Base-by-base conservation (phyloP, 371 early-diverging fungal genomes). In the Mortierella polycephala region DNA sequence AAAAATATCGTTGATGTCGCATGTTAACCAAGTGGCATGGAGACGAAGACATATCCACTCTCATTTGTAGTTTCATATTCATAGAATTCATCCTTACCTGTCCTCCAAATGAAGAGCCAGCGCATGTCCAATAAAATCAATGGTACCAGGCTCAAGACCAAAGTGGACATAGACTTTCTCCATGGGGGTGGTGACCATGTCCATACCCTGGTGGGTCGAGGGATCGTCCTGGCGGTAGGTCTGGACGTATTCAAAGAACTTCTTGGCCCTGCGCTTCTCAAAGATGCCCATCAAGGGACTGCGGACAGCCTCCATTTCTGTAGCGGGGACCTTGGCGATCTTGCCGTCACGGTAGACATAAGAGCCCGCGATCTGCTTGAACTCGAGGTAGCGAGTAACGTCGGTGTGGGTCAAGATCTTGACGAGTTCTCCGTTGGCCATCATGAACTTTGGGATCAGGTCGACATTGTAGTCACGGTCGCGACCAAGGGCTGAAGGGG, bases 391-490 rank as follows among this genome's bases (percentile, higher is more conserved):
- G 62, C 98, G 94, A 37, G 98, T 96, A 49, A 99, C 98, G 79
- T 99, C 96, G 55, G 99, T 96, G 83, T 99, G 96, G 62, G 90
- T 91, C 71, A 95, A 85, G 70, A 94, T 93, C 59, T 91, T 91
- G 71, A 95, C 94, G 58, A 98, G 88, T 72, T 95, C 94, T 58
- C 95, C 98, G 72, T 96, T 97, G 58, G 98, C 99, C 96, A 99
- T 97, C 89, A 99, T 95, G 83, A 99, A 98, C 89, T 99, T 99
- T 79, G 99, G 99, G 56, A 99, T 96, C 79, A 99, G 85, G 83
- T 99, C 99, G 50, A 99, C 92, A 85, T 95, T 97, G 83, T 93
- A 99, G 86, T 99, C 98, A 57, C 96, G 93, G 83, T 96, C 96
- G 51, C 90, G 87, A 39, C 98, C 98, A 62, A 95, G 88, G 40